These are phyloP conservation scores for Glutinoglossum americanum DNA, from an alignment of 495 filamentous ascomycete species.

Conservation along the genomic window DNA sequence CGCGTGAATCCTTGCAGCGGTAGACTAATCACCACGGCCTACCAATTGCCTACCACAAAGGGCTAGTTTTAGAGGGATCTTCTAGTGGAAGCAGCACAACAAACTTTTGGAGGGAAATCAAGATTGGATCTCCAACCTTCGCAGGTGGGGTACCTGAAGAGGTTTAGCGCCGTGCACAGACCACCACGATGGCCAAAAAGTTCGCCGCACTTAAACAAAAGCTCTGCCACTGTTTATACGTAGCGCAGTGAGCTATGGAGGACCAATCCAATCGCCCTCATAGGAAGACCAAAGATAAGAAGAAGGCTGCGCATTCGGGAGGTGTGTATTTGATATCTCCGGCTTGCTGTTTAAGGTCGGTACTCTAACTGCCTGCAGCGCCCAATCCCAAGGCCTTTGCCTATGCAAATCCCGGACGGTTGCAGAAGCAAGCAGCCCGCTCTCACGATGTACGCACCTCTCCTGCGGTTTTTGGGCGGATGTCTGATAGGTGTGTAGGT, in stretches of 20 bases:
- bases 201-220: not conserved
- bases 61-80: too few species aligned
- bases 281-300: slow-evolving; percentile 78
- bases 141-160: not conserved
- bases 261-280: slow-evolving; percentile 71
- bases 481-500: slow-evolving; percentile 28
- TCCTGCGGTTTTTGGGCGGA: slow-evolving; percentile 1
- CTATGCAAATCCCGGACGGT: slow-evolving; percentile 63
- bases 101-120: too few species aligned
- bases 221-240: not conserved
- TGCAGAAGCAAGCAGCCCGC: slow-evolving; percentile 63
- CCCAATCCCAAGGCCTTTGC: slow-evolving; percentile 85
- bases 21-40: too few species aligned
- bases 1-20: too few species aligned
- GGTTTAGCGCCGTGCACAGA: not conserved
- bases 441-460: slow-evolving; percentile 61
- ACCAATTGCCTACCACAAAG: too few species aligned
- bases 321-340: too few species aligned
- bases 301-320: slow-evolving; percentile 38
- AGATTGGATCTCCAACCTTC: too few species aligned
- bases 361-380: slow-evolving; percentile 23
- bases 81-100: too few species aligned
- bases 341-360: slow-evolving; percentile 9
- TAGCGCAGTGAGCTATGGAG: slow-evolving; percentile 33
- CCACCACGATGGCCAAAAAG: not conserved